A percentile compares a stretch with the other conserved stretches of the same genome.
Conservation (phyloP, 768 basidiomycete species). For the Lactarius quietus region DNA sequence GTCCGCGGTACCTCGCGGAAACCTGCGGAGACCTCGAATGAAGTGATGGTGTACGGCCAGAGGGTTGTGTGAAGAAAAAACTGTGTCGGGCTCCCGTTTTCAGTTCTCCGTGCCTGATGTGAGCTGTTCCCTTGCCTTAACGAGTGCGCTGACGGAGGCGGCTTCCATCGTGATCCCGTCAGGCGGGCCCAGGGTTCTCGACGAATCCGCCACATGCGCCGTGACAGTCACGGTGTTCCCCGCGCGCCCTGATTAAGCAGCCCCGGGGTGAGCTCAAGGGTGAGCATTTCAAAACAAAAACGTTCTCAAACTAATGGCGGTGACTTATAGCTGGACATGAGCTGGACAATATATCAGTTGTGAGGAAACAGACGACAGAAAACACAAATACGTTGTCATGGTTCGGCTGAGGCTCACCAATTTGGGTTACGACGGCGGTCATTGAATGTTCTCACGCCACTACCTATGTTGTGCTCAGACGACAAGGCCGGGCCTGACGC, state of each 20-base stretch:
- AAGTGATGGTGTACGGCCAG: not conserved
- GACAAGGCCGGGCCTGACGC: not conserved
- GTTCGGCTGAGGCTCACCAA: constrained; percentile 8
- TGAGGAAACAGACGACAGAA: not conserved
- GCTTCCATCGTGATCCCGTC: not conserved
- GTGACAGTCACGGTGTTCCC: not conserved
- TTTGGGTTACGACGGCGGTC: constrained; percentile 15
- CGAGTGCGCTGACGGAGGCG: constrained; percentile 4
- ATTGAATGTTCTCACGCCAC: constrained; percentile 20
- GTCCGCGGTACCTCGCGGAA: not conserved
- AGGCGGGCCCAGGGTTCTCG: not conserved
- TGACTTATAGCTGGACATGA: not conserved
- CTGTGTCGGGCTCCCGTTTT: not conserved
- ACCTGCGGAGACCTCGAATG: not conserved
- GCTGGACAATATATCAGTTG: not conserved
- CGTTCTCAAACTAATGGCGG: not conserved
- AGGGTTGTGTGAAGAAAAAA: not conserved
- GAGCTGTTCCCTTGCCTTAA: constrained; percentile 16
- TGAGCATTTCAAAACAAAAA: not conserved
- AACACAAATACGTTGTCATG: constrained; percentile 12
- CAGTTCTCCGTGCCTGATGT: constrained; percentile 4
- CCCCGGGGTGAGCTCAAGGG: not conserved
- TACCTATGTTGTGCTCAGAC: constrained; percentile 13
- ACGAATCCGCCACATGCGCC: not conserved
- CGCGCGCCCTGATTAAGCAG: not conserved